Percentiles rank a stretch among this genome's conserved stretches.
phyloP scores from a whole-genome alignment of 495 filamentous ascomycete genomes.

The Xylaria grammica region DNA sequence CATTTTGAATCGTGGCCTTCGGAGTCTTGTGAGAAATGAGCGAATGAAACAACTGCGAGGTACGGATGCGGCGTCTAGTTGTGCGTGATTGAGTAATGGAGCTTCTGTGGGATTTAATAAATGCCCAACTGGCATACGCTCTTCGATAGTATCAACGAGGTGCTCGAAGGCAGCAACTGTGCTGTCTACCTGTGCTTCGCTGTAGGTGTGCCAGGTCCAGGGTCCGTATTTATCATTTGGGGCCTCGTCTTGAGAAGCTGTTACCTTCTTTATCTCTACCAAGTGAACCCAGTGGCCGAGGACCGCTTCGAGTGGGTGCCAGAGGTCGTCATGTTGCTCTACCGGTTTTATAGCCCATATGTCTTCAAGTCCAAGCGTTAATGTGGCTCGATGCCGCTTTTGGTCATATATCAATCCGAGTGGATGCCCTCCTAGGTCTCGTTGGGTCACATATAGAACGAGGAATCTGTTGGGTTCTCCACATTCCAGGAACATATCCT shows the following conservation, averaged over 20 bases:
- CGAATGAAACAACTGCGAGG: background rate
- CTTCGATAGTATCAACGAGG: background rate
- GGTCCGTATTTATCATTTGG: background rate
- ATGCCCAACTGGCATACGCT: background rate
- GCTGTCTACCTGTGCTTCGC: background rate
- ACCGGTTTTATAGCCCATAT: too few relatives aligned
- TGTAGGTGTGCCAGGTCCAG: slow-evolving; percentile 2
- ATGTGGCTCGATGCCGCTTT: too few relatives aligned
- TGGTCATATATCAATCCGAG: too few relatives aligned
- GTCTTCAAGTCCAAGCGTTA: too few relatives aligned
- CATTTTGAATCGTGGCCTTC: background rate
- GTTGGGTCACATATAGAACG: too few relatives aligned
- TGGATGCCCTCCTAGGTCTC: too few relatives aligned
- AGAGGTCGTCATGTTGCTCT: background rate
- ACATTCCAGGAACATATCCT: too few relatives aligned
- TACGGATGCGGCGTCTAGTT: background rate
- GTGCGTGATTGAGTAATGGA: background rate
- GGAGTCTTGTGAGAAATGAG: background rate
- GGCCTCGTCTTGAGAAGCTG: background rate
- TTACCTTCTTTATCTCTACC: background rate
- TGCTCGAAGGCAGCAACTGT: background rate
- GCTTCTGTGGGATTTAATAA: background rate
- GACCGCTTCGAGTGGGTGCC: slow-evolving; percentile 1
- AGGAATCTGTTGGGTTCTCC: too few relatives aligned
- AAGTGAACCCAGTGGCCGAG: background rate